Conservation (phyloP, 441 rosid genomes). For the California macrophylla region DNA sequence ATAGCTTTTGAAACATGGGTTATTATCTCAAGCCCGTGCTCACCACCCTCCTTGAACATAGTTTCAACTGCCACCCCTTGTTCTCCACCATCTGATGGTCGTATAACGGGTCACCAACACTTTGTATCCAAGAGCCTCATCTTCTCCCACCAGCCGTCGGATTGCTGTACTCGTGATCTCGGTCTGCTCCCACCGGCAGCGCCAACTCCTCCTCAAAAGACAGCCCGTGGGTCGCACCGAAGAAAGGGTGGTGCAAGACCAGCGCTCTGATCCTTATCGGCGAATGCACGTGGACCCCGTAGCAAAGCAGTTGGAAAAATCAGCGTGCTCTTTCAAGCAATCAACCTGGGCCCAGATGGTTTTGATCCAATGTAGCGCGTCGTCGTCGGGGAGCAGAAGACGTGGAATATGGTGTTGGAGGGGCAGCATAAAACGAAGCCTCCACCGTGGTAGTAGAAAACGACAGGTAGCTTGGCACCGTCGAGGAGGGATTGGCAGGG, state of each 20-base stretch:
- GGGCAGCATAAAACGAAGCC: slow-evolving; percentile 35
- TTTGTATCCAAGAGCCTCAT: slow-evolving; percentile 28
- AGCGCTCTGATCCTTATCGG: slow-evolving; percentile 42
- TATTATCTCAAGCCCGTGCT: slow-evolving; percentile 23
- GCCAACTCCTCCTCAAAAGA: slow-evolving; percentile 37
- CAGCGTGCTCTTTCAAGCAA: slow-evolving; percentile 32
- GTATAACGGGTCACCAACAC: slow-evolving; percentile 28
- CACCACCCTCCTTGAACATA: slow-evolving; percentile 22
- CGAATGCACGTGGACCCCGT: slow-evolving; percentile 31
- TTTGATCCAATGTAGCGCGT: slow-evolving; percentile 32
- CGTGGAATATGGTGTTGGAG: slow-evolving; percentile 8
- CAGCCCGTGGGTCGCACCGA: slow-evolving; percentile 34
- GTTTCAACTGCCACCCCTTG: slow-evolving; percentile 27
- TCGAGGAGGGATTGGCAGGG: slow-evolving; percentile 20
- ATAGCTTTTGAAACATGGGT: slow-evolving; percentile 21
- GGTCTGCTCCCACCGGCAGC: slow-evolving; percentile 34
- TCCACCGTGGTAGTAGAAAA: slow-evolving; percentile 46
- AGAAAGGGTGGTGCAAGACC: slow-evolving; percentile 43
- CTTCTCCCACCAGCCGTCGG: slow-evolving; percentile 26
- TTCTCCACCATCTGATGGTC: slow-evolving; percentile 40
- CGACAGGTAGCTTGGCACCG: slow-evolving; percentile 31
- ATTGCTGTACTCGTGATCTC: slow-evolving; percentile 50
- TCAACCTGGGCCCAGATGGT: slow-evolving; percentile 18
- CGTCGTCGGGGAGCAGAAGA: slow-evolving; percentile 37
- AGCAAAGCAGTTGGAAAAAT: slow-evolving; percentile 26